Percentiles rank a stretch among this genome's conserved stretches.
These are phyloP conservation scores for Tolypocladium paradoxum DNA, from an alignment of 2,329 filamentous ascomycete genomes.

Conservation along the genomic window DNA sequence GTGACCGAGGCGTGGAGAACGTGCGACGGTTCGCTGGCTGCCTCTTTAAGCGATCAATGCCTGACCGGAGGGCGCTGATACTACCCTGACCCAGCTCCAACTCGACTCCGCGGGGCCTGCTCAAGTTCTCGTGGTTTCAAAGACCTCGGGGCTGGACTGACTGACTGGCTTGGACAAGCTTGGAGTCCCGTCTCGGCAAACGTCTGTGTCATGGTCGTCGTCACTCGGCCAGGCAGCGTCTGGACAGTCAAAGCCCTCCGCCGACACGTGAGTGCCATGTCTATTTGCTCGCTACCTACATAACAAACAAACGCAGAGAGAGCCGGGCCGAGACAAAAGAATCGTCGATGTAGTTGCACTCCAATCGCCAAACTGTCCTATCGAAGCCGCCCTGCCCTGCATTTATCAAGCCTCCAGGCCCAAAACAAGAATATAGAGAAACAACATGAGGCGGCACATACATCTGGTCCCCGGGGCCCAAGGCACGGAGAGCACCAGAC, in stretches of 20 bases:
- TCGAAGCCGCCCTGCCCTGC: constrained; percentile 28
- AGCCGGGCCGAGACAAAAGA: constrained; percentile 2
- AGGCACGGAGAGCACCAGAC: neutral
- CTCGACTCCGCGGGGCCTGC: neutral
- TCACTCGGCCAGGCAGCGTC: too few species aligned
- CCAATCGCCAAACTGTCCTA: constrained; percentile 41
- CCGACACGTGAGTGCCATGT: neutral
- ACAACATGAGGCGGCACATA: neutral
- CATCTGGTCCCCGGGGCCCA: neutral
- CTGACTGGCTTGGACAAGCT: neutral
- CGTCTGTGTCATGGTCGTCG: too few species aligned
- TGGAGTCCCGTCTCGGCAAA: neutral
- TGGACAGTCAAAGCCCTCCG: neutral
- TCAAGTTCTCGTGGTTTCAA: neutral
- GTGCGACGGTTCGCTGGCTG: neutral
- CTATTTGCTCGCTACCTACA: constrained; percentile 1
- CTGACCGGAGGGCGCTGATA: neutral
- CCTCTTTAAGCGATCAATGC: neutral
- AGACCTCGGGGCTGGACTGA: neutral
- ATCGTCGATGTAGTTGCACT: constrained; percentile 34
- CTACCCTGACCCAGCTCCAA: neutral
- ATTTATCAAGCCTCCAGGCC: constrained; percentile 24
- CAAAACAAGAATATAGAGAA: constrained; percentile 7
- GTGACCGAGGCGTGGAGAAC: neutral
- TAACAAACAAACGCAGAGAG: neutral